Conservation (phyloP, 306 rosid genomes). For the Malus sylvestris region DNA sequence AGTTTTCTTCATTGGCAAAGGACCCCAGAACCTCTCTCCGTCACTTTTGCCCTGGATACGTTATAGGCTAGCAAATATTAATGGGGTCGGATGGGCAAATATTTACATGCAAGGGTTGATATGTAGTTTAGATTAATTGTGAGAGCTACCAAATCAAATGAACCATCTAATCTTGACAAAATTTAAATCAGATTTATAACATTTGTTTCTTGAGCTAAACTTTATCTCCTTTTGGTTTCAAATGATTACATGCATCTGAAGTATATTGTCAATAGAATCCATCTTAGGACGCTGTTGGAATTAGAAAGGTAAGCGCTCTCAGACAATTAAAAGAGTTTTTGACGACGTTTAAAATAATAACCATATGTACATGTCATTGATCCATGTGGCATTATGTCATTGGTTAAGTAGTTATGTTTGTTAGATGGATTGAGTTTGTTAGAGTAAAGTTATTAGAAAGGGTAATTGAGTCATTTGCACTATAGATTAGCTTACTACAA, state of each 20-base stretch:
- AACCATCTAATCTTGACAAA: not conserved
- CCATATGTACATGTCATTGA: too few species aligned
- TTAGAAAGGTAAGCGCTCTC: not conserved
- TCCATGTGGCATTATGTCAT: too few species aligned
- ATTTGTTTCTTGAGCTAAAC: not conserved
- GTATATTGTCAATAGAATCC: too few species aligned
- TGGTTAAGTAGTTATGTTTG: too few species aligned
- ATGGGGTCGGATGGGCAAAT: not conserved
- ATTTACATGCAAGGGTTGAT: not conserved
- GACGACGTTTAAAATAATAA: not conserved
- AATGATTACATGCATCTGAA: too few species aligned
- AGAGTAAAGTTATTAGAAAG: too few species aligned
- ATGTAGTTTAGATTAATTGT: not conserved
- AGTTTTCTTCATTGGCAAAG: constrained; percentile 10
- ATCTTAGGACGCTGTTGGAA: not conserved
- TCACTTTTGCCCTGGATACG: not conserved
- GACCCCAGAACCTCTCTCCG: constrained; percentile 6
- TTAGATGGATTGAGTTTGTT: too few species aligned
- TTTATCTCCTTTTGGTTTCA: too few species aligned
- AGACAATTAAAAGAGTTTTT: too few species aligned
- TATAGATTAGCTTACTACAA: too few species aligned
- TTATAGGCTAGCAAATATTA: constrained; percentile 3
- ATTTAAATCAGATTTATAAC: not conserved
- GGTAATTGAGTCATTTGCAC: too few species aligned
- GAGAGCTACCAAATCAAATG: not conserved